phyloP scores from a whole-genome alignment of 371 early-diverging fungal species.

The Phascolomyces articulosus region DNA sequence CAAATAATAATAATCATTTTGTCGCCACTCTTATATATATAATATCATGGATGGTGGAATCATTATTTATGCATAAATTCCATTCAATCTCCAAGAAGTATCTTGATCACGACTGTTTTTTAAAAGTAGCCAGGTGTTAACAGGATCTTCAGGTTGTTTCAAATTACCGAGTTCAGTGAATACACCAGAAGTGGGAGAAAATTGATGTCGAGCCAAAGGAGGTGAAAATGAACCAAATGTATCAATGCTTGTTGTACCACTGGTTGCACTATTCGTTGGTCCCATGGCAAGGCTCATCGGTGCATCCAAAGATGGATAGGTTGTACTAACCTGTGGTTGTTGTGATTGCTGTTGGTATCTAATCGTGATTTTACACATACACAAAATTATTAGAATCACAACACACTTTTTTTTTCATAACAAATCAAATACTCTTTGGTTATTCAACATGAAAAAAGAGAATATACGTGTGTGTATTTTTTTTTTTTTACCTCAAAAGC shows the following conservation, averaged over 20 bases:
- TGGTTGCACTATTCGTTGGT: background rate
- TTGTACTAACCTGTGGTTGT: background rate
- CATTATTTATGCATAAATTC: conserved; percentile 25
- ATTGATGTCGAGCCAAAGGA: conserved; percentile 8
- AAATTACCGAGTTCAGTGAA: background rate
- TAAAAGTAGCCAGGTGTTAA: conserved; percentile 3
- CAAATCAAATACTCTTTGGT: conserved; percentile 48
- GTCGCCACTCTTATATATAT: too few species aligned
- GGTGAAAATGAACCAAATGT: conserved; percentile 13
- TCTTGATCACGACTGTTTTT: conserved; percentile 13
- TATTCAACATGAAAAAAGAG: too few species aligned
- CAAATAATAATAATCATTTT: too few species aligned
- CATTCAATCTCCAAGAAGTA: conserved; percentile 26
- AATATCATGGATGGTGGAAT: too few species aligned
- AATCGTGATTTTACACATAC: background rate
- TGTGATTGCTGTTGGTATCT: conserved; percentile 7
- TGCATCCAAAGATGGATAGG: background rate
- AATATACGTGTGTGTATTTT: too few species aligned
- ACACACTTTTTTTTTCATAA: too few species aligned
- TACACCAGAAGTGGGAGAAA: background rate
- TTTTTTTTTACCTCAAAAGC: conserved; percentile 87
- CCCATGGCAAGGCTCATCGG: conserved; percentile 9
- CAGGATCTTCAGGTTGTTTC: background rate
- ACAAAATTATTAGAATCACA: too few species aligned
- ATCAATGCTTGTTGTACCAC: conserved; percentile 6